Evolutionary conservation across 169 alveolate genomes (phyloP).

Genomic region (Perkinsus marinus): DNA sequence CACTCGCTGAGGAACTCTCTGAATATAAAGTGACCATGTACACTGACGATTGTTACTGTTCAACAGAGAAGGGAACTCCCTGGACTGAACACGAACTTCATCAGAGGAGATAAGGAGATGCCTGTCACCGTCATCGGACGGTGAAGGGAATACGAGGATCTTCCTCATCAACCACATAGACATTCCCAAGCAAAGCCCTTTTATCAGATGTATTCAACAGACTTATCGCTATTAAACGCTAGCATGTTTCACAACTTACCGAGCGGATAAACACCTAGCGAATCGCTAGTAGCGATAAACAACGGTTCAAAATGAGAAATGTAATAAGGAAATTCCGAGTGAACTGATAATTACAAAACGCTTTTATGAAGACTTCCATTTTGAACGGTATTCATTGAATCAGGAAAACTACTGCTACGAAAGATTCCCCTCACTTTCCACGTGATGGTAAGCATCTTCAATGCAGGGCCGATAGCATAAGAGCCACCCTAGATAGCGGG

Average conservation of each 20-base stretch:
- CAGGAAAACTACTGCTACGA: not conserved
- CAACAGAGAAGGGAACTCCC: not conserved
- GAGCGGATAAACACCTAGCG: no score
- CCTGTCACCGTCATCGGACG: not conserved
- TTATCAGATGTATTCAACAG: no score
- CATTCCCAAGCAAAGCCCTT: not conserved
- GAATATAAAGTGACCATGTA: not conserved
- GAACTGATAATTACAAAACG: no score
- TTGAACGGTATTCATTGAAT: no score
- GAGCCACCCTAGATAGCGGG: not conserved
- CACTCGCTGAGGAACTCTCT: not conserved
- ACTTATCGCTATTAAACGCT: no score
- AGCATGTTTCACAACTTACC: no score
- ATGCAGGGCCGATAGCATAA: not conserved
- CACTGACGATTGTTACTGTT: not conserved
- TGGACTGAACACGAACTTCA: not conserved
- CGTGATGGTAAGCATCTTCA: not conserved
- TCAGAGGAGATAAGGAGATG: not conserved
- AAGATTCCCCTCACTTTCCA: not conserved
- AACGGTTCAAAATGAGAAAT: no score
- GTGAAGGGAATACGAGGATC: not conserved
- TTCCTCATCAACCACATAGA: not conserved
- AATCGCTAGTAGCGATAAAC: no score
- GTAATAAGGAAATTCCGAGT: no score
- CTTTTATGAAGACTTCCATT: no score